Conservation (phyloP, 192 early-diverging fungal genomes). For the Backusella parvicylindrica region DNA sequence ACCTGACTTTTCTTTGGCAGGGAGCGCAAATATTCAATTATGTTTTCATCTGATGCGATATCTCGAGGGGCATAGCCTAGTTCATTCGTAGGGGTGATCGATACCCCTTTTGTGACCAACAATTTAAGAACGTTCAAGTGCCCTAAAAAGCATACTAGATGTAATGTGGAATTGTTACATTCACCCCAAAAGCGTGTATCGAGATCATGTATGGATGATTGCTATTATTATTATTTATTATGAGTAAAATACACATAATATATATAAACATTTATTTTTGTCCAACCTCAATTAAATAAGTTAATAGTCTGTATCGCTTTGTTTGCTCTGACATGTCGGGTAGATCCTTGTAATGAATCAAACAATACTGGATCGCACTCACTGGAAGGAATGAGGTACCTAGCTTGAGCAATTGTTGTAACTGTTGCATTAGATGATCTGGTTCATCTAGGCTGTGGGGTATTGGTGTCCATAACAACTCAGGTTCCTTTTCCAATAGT, state of each 20-base stretch:
- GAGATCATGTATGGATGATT: conserved; percentile 14
- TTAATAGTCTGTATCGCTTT: neutral
- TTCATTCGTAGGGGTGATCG: conserved; percentile 5
- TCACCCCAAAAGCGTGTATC: conserved; percentile 21
- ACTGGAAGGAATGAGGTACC: conserved; percentile 15
- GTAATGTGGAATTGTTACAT: conserved; percentile 23
- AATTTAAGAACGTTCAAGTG: conserved; percentile 13
- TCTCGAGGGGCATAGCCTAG: conserved; percentile 17
- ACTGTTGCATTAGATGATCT: conserved; percentile 1
- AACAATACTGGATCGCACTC: conserved; percentile 10
- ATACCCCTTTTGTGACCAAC: conserved; percentile 13
- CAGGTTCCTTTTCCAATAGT: conserved; percentile 3
- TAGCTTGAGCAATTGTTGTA: neutral
- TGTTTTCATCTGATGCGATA: neutral
- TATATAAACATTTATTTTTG: no score
- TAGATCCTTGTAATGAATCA: conserved; percentile 10
- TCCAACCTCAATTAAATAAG: conserved; percentile 19
- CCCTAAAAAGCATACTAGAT: conserved; percentile 18
- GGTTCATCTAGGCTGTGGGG: neutral
- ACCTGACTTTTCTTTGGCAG: neutral
- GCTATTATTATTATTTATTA: neutral
- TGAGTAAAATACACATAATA: no score
- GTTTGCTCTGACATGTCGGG: neutral
- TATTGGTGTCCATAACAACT: conserved; percentile 14
- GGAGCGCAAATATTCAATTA: neutral